Conservation (phyloP, 495 filamentous ascomycete species). For the Hypomontagnella submonticulosa region DNA sequence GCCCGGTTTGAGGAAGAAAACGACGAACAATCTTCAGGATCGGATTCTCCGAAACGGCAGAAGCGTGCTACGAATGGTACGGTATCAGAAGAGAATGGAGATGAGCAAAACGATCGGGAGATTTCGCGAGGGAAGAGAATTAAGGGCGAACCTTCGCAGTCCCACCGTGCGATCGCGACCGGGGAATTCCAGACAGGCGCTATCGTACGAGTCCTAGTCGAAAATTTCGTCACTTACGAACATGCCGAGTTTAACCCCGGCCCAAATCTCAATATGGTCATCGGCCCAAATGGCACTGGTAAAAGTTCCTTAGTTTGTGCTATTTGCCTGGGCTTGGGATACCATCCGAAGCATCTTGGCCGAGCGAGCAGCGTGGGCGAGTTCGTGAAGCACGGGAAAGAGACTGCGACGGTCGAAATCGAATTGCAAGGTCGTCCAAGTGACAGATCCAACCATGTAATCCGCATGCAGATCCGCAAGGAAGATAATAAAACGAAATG, state of each 20-base stretch:
- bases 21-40: slow-evolving; percentile 43
- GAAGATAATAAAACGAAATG: slow-evolving; percentile 84
- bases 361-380: slow-evolving; percentile 86
- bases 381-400: slow-evolving; percentile 90
- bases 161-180: slow-evolving; percentile 16
- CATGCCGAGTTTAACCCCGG: slow-evolving; percentile 89
- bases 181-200: slow-evolving; percentile 77
- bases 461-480: slow-evolving; percentile 78
- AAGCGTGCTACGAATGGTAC: slow-evolving; percentile 17
- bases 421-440: slow-evolving; percentile 73
- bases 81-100: slow-evolving; percentile 25
- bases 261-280: slow-evolving; percentile 97
- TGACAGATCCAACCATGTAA: slow-evolving; percentile 70
- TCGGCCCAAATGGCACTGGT: slow-evolving; percentile 96
- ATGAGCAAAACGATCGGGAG: slow-evolving; percentile 14
- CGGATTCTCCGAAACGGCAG: slow-evolving; percentile 44
- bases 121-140: slow-evolving; percentile 14
- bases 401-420: slow-evolving; percentile 85
- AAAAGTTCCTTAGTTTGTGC: slow-evolving; percentile 98
- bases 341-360: slow-evolving; percentile 82
- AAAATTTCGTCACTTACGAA: slow-evolving; percentile 96
- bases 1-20: slow-evolving; percentile 52
- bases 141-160: slow-evolving; percentile 27
- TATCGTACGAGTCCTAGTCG: slow-evolving; percentile 86
- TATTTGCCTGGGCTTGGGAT: slow-evolving; percentile 93